Evolutionary conservation across 257 asterid genomes (phyloP), one percentile per base, ranked within the genome.

Genomic region (Linderniella brevidens): DNA sequence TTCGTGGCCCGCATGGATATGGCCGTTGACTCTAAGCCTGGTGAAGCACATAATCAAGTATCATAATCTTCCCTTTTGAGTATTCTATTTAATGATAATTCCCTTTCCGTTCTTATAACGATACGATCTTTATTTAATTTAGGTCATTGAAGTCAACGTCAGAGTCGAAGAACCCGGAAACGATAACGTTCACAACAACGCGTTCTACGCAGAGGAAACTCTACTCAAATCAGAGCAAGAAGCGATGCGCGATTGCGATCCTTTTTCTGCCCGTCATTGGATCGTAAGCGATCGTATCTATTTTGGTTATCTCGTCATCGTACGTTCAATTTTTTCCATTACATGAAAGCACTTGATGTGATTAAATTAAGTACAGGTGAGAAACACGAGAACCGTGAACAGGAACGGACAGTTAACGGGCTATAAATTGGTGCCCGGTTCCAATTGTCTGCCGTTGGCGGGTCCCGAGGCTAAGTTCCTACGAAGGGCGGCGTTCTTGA

Each of bases 1-100:
- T 85, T 90, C 59, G 96, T 90, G 58, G 94, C 96, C 51, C 96
- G 98, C 38, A 73, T 90, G 96, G 93, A 90, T 65, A 90, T 90
- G 96, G 66, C 93, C 12, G 93, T 90, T 19, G 98, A 90, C 64
- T 79, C 85, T 58, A 90, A 75, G 54, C 88, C 98, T 56, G 98
- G 92, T 46, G 98, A 90, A 69, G 74, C 71, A 54, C 79, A 79
- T 70, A 90, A 85, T 68, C 98, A 90, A 87, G 98, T 81, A 67
- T 11, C 1, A 40, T 11, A 40, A 40, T 11, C 8, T 40, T 40
- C 4, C 16, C 13, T 37, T 11, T 37, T 37, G 8, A 37, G 11
- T 8, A 8, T 11, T 11, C 8, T 39, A 25, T 39, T 2, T 39
- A 25, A 25, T 25, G 32, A 13, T 44, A 5, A 3, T 44, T 13